A percentile compares a stretch with the other conserved stretches of the same genome.
Conservation (phyloP, 257 asterid genomes). For the Galeopsis tetrahit region DNA sequence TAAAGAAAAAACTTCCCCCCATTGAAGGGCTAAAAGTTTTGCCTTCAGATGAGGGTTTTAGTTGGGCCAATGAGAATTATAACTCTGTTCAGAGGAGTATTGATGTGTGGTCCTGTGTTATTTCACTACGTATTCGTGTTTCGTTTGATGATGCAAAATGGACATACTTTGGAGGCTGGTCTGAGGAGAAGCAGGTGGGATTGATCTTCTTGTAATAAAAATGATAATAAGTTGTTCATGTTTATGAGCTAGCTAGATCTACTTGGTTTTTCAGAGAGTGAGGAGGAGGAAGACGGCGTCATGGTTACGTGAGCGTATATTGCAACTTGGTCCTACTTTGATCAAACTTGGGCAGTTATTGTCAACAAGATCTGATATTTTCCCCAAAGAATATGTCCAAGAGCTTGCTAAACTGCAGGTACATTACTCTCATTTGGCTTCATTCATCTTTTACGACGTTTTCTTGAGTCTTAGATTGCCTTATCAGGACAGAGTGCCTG, state of each 20-base stretch:
- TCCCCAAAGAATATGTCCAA: conserved; percentile 82
- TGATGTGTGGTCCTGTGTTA: conserved; percentile 84
- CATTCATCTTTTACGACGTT: not conserved
- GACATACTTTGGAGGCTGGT: conserved; percentile 74
- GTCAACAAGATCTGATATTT: conserved; percentile 86
- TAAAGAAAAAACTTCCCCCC: conserved; percentile 57
- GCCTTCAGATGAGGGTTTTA: conserved; percentile 84
- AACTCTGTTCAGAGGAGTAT: conserved; percentile 69
- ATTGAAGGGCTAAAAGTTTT: conserved; percentile 56
- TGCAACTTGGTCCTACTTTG: conserved; percentile 93
- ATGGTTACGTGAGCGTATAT: conserved; percentile 72
- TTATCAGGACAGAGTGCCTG: conserved; percentile 84
- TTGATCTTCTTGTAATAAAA: not conserved
- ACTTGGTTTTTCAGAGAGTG: conserved; percentile 39
- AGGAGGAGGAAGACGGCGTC: conserved; percentile 77
- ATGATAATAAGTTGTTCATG: not conserved
- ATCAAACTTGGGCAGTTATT: conserved; percentile 85
- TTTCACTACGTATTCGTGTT: conserved; percentile 72
- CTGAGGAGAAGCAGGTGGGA: conserved; percentile 72
- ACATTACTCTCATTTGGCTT: not conserved
- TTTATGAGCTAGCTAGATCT: no score
- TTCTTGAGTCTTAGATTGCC: conserved; percentile 12
- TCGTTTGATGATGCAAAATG: conserved; percentile 75
- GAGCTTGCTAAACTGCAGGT: conserved; percentile 94
- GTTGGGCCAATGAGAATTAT: conserved; percentile 86